Conservation (phyloP, 2,329 filamentous ascomycete genomes). For the Aspergillus amoenus region DNA sequence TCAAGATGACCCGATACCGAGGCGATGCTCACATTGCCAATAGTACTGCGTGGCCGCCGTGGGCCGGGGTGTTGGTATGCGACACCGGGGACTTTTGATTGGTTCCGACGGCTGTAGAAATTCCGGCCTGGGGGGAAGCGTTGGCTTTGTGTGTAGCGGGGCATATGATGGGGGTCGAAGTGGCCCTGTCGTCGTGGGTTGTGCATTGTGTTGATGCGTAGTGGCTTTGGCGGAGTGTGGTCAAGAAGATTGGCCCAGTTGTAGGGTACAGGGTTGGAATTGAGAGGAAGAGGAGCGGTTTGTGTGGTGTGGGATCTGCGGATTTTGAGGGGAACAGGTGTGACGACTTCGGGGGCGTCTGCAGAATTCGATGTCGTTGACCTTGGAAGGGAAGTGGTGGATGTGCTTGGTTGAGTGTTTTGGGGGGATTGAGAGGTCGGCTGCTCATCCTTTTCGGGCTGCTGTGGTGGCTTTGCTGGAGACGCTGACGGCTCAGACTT, state of each 20-base stretch:
- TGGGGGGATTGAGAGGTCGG: background rate
- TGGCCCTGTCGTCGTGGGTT: slow-evolving; percentile 18
- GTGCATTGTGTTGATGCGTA: slow-evolving; percentile 15
- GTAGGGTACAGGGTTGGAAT: slow-evolving; percentile 26
- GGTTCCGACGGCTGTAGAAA: slow-evolving; percentile 25
- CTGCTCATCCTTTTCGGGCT: background rate
- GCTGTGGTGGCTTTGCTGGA: background rate
- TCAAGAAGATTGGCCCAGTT: slow-evolving; percentile 15
- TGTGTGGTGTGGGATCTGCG: slow-evolving; percentile 26
- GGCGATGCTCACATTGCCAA: slow-evolving; percentile 24
- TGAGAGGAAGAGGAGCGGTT: slow-evolving; percentile 14
- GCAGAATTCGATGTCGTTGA: slow-evolving; percentile 34
- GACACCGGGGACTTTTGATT: slow-evolving; percentile 33
- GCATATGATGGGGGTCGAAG: slow-evolving; percentile 25
- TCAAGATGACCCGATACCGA: slow-evolving; percentile 22
- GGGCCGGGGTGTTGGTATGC: slow-evolving; percentile 23
- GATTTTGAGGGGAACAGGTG: slow-evolving; percentile 23
- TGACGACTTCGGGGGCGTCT: slow-evolving; percentile 37
- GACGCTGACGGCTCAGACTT: background rate
- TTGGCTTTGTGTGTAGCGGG: slow-evolving; percentile 30
- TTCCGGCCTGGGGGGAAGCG: slow-evolving; percentile 17
- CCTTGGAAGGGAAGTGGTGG: slow-evolving; percentile 14
- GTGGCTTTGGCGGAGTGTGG: slow-evolving; percentile 7
- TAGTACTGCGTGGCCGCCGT: slow-evolving; percentile 35
- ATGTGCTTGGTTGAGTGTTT: background rate